Base-by-base conservation (phyloP, 352 stramenopile species). In the Stramenopiles sp. region DNA sequence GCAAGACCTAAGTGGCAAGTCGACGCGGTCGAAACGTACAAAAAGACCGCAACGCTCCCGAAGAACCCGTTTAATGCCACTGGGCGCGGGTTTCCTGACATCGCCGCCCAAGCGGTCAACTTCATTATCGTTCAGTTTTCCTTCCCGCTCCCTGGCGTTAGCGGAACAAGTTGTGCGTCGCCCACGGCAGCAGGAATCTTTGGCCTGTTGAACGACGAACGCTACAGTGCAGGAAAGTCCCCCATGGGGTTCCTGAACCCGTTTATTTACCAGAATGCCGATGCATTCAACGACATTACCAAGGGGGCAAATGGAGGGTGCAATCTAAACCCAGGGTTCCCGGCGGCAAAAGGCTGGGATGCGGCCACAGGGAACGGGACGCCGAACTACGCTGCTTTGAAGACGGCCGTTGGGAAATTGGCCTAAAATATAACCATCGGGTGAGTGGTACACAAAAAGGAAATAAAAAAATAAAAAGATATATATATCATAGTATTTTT, bases 21-120 rank as follows among this genome's bases (percentile, higher is more conserved):
- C n/a, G 76, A 73, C 35, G 83, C 79, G 0, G 87, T 94, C 0
- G 48, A 79, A 0, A 79, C 74, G 32, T 96, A 94, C 74, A 80
- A 94, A 37, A 76, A 68, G n/a, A 32, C 53, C 2, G 63, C 49
- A 53, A 73, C 75, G 68, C 85, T 0, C 82, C 73, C 76, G 0
- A 43, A 75, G 32, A 83, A 77, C 0, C 91, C 88, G 78, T 95
- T 93, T 76, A 93, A 93, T 68, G 76, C 77, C 12, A 85, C 80
- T 49, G 89, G 90, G 1, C 83, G 90, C 36, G 90, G 84, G 0
- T 96, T 93, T 73, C 90, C 90, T 1, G 90, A 96, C 77, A 83
- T 96, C 4, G 80, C 89, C 0, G 85, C 88, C 1, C 76, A 92
- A 0, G 90, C 88, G 1, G 79, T 82, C 2, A 73, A 79, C 6